phyloP scores from a whole-genome alignment of 305 asterid genomes.

The Rubia peregrina region DNA sequence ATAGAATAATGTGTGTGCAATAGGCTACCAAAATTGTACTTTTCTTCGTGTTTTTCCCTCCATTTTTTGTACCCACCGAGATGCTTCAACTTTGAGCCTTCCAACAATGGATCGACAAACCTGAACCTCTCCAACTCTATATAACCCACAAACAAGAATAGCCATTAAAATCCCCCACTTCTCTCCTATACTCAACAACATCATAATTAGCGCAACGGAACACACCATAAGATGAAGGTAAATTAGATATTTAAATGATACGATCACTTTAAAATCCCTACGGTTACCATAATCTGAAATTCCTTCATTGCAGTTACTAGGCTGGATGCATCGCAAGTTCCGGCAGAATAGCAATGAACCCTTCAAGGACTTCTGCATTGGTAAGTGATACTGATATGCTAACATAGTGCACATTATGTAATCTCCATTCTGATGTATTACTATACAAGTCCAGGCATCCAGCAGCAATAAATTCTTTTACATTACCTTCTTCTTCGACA shows the following conservation, averaged over 20 bases:
- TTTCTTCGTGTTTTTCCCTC: constrained; percentile 21
- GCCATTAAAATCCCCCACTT: constrained; percentile 17
- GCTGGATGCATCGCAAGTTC: constrained; percentile 96
- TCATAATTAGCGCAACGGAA: constrained; percentile 8
- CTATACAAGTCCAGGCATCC: background rate
- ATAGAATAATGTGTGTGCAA: constrained; percentile 1
- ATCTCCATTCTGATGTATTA: background rate
- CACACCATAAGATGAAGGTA: constrained; percentile 30
- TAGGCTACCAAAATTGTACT: constrained; percentile 16
- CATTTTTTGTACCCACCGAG: constrained; percentile 16
- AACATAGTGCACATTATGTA: background rate
- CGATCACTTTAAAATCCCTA: constrained; percentile 4
- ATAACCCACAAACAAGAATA: constrained; percentile 9
- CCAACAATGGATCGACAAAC: constrained; percentile 3
- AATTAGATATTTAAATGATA: constrained; percentile 6
- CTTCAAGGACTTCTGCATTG: constrained; percentile 53
- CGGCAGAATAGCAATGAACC: constrained; percentile 65
- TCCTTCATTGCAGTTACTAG: constrained; percentile 62
- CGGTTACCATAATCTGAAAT: background rate
- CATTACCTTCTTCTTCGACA: no score
- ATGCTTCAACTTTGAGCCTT: constrained; percentile 7
- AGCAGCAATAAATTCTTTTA: background rate
- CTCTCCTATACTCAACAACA: constrained; percentile 7
- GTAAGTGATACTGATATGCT: constrained; percentile 32
- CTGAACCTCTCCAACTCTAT: constrained; percentile 13